These are phyloP conservation scores for Raphidocelis subcapitata DNA, from an alignment of 139 green algal species.

Conservation along the genomic window DNA sequence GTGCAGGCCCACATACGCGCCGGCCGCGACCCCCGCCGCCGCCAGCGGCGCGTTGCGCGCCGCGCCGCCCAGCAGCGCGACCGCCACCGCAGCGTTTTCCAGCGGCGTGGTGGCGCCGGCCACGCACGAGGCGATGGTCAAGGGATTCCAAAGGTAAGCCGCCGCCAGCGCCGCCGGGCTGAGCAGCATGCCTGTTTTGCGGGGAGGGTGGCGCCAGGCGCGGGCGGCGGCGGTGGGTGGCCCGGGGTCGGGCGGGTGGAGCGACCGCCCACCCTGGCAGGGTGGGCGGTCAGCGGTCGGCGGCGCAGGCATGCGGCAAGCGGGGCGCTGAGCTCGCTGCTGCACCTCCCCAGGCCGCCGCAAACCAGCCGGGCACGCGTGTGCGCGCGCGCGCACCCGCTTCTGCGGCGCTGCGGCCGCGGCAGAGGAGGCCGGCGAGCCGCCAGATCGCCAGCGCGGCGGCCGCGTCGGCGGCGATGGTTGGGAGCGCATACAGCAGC, in stretches of 20 bases:
- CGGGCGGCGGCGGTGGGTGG: not conserved
- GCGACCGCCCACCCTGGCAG: not conserved
- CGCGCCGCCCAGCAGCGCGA: slow-evolving; percentile 25
- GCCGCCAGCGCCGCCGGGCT: slow-evolving; percentile 5
- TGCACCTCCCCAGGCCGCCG: too few relatives aligned
- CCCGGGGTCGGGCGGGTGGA: not conserved
- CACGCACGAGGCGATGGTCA: slow-evolving; percentile 33
- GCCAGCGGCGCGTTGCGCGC: slow-evolving; percentile 11
- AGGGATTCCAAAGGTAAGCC: slow-evolving; percentile 54
- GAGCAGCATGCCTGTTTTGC: not conserved
- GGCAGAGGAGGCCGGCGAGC: not conserved
- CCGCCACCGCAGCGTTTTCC: slow-evolving; percentile 35
- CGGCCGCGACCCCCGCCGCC: slow-evolving; percentile 25
- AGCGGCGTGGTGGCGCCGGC: slow-evolving; percentile 32
- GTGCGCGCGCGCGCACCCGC: too few relatives aligned
- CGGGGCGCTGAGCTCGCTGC: too few relatives aligned
- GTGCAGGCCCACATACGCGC: slow-evolving; percentile 42
- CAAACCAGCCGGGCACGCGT: too few relatives aligned
- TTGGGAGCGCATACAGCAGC: slow-evolving; percentile 36
- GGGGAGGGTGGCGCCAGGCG: not conserved
- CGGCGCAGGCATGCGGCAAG: too few relatives aligned
- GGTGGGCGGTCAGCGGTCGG: too few relatives aligned
- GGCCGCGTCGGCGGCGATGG: slow-evolving; percentile 38
- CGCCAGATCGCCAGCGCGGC: slow-evolving; percentile 19
- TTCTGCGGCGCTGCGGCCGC: not conserved